Base-by-base conservation (phyloP, 1,284 basidiomycete species). In the Cryptococcus sp. region DNA sequence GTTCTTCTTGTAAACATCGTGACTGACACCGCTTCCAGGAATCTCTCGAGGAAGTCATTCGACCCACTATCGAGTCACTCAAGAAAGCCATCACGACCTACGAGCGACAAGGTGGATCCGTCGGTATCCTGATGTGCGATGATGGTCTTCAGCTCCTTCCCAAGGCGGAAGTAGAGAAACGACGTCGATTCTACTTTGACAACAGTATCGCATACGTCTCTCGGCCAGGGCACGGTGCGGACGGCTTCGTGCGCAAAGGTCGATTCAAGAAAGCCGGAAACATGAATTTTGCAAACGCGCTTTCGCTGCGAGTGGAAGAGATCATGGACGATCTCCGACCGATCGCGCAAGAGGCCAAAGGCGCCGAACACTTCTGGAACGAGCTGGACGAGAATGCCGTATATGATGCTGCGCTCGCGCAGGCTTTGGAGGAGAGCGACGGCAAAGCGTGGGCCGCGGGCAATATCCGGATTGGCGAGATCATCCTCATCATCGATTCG, bases 241-340 rank as follows among this genome's bases (percentile, higher is more conserved):
- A 85, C 68, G 89, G 88, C 0, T 93, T 86, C 80, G 82, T 85
- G 55, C 88, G 91, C 54, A 87, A 88, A n/a, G 91, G 91, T 60
- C 85, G 89, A 30, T 93, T 92, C 82, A 92, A 93, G 82, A 93
- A 93, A 78, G 90, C 89, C 0, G 87, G 86, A 0, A 92, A 93
- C 76, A 89, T 92, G 87, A 93, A 93, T 75, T 91, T 89, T 72
- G 89, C 84, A 3, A 83, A 89, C 19, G 81, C 81, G 45, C 81
- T 91, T 4, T 88, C 87, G n/a, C 78, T 91, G 45, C 83, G 84
- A 62, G 82, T 88, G 69, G 90, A 92, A 77, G 84, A 85, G 70
- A 83, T 89, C 65, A 83, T 91, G 75, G 78, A 79, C 53, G 74
- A 74, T 20, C 70, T 81, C 6, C 77, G 81, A 52, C 78, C 79